Evolutionary conservation across 176 grass and related monocot species (phyloP).

Genomic region (Phoenix dactylifera): DNA sequence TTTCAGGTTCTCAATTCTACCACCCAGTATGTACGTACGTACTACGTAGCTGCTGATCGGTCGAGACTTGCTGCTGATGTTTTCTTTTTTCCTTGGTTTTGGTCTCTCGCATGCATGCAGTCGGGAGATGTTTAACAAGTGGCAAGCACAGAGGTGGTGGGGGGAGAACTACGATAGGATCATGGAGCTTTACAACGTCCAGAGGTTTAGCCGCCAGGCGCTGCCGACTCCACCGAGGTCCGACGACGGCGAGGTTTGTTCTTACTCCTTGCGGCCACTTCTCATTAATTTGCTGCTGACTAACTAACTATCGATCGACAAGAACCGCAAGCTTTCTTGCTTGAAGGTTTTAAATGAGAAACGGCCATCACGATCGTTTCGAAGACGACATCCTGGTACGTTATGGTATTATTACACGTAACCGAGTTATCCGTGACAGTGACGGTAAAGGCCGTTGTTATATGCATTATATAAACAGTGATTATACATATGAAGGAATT

Average conservation of each 20-base stretch:
- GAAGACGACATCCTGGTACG: too few relatives aligned
- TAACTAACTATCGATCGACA: not conserved
- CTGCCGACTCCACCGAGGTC: constrained; percentile 61
- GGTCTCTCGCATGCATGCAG: not conserved
- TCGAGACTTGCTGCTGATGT: too few relatives aligned
- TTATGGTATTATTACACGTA: too few relatives aligned
- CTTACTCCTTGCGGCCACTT: not conserved
- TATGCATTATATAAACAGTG: too few relatives aligned
- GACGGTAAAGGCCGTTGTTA: too few relatives aligned
- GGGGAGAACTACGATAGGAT: constrained; percentile 61
- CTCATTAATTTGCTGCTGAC: not conserved
- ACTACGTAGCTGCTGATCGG: too few relatives aligned
- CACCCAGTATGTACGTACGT: too few relatives aligned
- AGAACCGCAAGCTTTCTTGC: not conserved
- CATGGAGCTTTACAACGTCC: constrained; percentile 74
- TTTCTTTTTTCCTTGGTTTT: too few relatives aligned
- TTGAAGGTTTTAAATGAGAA: too few relatives aligned
- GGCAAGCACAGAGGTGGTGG: constrained; percentile 77
- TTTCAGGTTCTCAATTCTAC: constrained; percentile 18
- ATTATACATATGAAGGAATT: too few relatives aligned
- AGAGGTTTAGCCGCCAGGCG: constrained; percentile 43
- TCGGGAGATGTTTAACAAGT: constrained; percentile 69
- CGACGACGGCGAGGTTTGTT: constrained; percentile 57
- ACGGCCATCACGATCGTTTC: too few relatives aligned
- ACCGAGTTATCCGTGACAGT: too few relatives aligned